A percentile compares a stretch with the other conserved stretches of the same genome.
Evolutionary conservation across 2,329 filamentous ascomycete species (phyloP).

Genomic region (Ceratocystis eucalypticola): DNA sequence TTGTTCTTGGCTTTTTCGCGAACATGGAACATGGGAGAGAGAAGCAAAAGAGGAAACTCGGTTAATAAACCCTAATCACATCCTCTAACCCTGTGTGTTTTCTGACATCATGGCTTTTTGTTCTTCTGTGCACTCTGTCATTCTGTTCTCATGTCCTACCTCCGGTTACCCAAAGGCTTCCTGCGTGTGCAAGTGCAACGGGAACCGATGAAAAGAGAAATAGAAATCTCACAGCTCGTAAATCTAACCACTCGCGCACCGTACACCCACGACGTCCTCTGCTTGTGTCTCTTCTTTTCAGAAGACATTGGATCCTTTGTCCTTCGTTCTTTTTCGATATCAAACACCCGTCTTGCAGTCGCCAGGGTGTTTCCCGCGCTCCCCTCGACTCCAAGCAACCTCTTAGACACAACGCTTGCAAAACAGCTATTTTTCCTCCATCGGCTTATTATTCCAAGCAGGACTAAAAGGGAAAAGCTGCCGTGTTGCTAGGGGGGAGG

Average conservation of each 20-base stretch:
- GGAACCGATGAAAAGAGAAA: background rate
- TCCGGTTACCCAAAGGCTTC: background rate
- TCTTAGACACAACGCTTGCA: background rate
- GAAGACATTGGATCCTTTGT: too few species aligned
- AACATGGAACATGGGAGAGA: background rate
- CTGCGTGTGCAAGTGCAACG: background rate
- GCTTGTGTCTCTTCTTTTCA: background rate
- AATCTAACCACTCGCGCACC: background rate
- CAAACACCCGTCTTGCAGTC: too few species aligned
- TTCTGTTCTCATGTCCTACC: background rate
- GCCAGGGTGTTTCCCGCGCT: too few species aligned
- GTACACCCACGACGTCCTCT: background rate
- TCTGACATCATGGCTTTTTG: too few species aligned
- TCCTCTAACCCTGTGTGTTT: too few species aligned
- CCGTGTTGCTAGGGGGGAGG: background rate
- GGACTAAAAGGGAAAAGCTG: background rate
- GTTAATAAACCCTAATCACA: background rate
- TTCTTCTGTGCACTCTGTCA: background rate
- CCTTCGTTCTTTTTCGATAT: too few species aligned
- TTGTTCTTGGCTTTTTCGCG: constrained; percentile 7
- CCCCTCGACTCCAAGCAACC: background rate
- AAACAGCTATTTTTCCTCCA: background rate
- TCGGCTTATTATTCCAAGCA: background rate
- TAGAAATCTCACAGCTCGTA: background rate
- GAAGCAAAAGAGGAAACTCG: background rate